Percentiles rank a stretch among this genome's conserved stretches.
Conservation (phyloP, 2,329 filamentous ascomycete genomes). For the Zymoseptoria crescenta region DNA sequence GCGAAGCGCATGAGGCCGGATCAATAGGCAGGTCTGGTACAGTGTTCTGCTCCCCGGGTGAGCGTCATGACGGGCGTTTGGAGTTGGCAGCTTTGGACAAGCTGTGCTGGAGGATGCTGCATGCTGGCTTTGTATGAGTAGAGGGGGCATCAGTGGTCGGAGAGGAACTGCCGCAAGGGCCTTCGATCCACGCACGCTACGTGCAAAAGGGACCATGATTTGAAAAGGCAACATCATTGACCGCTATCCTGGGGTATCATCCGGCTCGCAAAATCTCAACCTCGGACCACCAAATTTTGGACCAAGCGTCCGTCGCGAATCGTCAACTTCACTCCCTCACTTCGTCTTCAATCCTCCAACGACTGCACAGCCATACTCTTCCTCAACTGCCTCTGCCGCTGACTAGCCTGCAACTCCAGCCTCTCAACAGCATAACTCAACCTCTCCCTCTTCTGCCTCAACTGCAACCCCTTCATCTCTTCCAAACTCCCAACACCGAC, state of each 20-base stretch:
- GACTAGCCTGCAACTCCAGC: constrained; percentile 75
- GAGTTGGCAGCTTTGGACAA: background rate
- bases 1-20: constrained; percentile 15
- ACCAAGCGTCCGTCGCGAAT: background rate
- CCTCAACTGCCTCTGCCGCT: constrained; percentile 62
- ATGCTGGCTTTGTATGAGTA: background rate
- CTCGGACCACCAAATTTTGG: background rate
- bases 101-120: background rate
- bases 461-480: constrained; percentile 54
- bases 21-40: background rate
- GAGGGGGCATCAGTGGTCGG: no score
- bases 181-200: background rate
- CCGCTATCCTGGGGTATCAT: constrained; percentile 3
- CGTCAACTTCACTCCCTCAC: background rate
- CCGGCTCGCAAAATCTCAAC: background rate
- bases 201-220: background rate
- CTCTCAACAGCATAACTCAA: constrained; percentile 80
- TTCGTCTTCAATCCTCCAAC: background rate
- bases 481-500: constrained; percentile 40
- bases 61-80: background rate
- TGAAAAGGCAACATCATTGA: background rate
- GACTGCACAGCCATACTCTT: constrained; percentile 58
- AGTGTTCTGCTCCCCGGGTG: background rate
- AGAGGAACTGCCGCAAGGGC: background rate
- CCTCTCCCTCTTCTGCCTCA: constrained; percentile 75